Conservation (phyloP, 2,329 filamentous ascomycete species). For the Beauveria rudraprayagi region DNA sequence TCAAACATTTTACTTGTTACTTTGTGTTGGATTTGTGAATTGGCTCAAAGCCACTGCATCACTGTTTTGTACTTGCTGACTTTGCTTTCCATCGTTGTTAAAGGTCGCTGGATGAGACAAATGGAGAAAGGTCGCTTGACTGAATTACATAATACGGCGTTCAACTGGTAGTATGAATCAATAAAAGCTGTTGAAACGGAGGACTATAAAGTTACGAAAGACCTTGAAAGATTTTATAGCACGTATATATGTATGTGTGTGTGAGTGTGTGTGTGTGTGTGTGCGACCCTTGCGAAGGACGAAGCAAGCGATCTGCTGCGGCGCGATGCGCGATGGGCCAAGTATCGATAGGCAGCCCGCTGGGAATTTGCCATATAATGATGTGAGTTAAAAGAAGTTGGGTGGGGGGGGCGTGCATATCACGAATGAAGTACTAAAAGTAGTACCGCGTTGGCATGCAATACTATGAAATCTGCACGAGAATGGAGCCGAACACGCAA, state of each 20-base stretch:
- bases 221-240: too few relatives aligned
- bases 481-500: not conserved
- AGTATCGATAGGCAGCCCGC: too few relatives aligned
- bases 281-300: not conserved
- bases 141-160: slow-evolving; percentile 2
- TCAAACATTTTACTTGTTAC: slow-evolving; percentile 8
- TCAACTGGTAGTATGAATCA: not conserved
- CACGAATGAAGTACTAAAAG: not conserved
- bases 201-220: not conserved
- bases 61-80: slow-evolving; percentile 3
- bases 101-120: slow-evolving; percentile 1
- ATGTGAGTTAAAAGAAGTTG: too few relatives aligned
- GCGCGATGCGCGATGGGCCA: too few relatives aligned
- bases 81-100: not conserved
- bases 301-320: too few relatives aligned
- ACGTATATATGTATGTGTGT: too few relatives aligned
- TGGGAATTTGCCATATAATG: too few relatives aligned
- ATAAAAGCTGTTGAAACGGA: not conserved
- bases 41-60: not conserved
- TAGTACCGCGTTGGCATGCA: slow-evolving; percentile 1
- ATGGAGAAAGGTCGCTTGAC: not conserved
- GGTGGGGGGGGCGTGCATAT: not conserved
- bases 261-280: too few relatives aligned
- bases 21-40: slow-evolving; percentile 10
- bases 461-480: not conserved